Base-by-base conservation (phyloP, 1,139 yeast genomes). In the Debaryomyces udenii region DNA sequence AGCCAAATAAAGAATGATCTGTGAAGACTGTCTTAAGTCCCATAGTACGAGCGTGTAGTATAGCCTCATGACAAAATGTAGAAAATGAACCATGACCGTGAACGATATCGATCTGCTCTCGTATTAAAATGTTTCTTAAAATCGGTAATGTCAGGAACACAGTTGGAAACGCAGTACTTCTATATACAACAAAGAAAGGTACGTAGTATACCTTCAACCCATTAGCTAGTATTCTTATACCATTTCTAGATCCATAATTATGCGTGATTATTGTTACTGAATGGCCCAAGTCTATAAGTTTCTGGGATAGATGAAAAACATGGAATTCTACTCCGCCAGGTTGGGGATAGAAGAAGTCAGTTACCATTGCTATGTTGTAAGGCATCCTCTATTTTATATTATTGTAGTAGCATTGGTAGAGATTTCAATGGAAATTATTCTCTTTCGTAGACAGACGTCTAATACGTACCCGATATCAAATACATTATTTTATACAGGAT, bases 301-400 rank as follows among this genome's bases (percentile, higher is more conserved):
- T 82, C 62, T 89, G 95, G 0, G 83, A 69, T 30, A 74, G 54
- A 60, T 93, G 98, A 62, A 88, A 90, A 17, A 93, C 89, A 59
- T 94, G 99, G 47, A 93, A 81, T 61, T 94, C 99, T 3, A 94
- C 94, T 6, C 99, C 99, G 2, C 99, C 99, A 0, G 97, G 86
- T 60, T 94, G 99, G 14, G 99, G 99, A 64, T 86, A 94, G 79
- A 93, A 94, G 72, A 90, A 94, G 65, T 94, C 99, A 31, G 96
- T 86, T 3, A 91, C 88, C 97, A 93, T 91, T 9, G 88, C 85
- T 40, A 73, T 71, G 45, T 71, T 73, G 54, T 66, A 66, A 6
- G 54, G 52, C 62, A 52, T 59, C 22, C 18, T 40, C 10, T 27
- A 24, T 11, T 15, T 9, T 18, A 16, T 23, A 18, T 15, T 13